Evolutionary conservation across 805 yeast species (phyloP), one percentile per base, ranked within the genome.

Genomic region (Brettanomyces naardenensis): DNA sequence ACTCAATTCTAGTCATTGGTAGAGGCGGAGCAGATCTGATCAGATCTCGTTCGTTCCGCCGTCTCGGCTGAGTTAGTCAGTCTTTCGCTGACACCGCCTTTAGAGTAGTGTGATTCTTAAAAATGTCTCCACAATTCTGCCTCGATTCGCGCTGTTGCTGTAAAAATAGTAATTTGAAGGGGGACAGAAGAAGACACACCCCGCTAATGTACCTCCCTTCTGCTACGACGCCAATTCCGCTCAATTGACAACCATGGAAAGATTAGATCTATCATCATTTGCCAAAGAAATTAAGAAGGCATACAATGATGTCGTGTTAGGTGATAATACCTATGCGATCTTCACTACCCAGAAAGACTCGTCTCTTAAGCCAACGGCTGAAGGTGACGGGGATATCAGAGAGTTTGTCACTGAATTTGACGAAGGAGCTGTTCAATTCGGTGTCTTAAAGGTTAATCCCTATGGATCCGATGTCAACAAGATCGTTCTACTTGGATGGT

Each of bases 381-480:
- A 66, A 4, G 92, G 90, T 33, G 60, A 68, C 34, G 86, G 82
- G 14, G 78, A 73, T 39, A 77, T 92, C 50, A 68, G 68, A 30
- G 95, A 86, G 40, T 87, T 92, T 54, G 77, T 85, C 28, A 78
- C 74, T 27, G 75, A 83, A 44, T 90, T 92, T 57, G 81, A 79
- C 48, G 97, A 90, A 47, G 83, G 94, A 3, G 75, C 78, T 41
- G 86, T 89, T 43, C 95, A 89, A 65, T 92, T 80, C 52, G 98
- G 97, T 29, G 69, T 92, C 41, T 83, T 86, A 29, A 75, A 95
- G 38, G 86, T 90, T 33, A 76, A 78, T 40, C 95, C 90, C 40
- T 90, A 90, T 39, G 94, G 92, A n/a, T 82, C 95, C 4, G 92
- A 84, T 49, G 89, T 92, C 26, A 73, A 75, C 53, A 92, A 92